A percentile compares a stretch with the other conserved stretches of the same genome.
Conservation (phyloP, 306 rosid species). For the Cucurbita moschata region DNA sequence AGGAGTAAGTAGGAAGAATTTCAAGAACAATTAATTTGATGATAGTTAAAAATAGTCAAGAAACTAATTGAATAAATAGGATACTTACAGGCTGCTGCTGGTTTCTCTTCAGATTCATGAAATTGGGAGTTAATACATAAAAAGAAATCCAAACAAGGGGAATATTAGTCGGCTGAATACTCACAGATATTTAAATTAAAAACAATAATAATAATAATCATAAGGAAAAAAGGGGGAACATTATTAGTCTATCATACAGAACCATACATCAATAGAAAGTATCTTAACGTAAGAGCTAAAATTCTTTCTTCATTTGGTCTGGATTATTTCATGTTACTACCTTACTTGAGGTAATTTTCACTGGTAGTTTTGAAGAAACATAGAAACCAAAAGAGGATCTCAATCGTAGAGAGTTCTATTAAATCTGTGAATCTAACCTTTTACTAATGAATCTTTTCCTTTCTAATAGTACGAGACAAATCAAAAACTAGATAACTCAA, state of each 20-base stretch:
- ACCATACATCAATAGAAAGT: neutral
- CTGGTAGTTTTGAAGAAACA: neutral
- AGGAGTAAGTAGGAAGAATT: neutral
- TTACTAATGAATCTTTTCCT: neutral
- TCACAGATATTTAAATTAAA: too few relatives aligned
- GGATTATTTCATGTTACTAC: neutral
- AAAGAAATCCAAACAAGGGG: constrained; percentile 12
- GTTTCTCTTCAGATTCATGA: constrained; percentile 70
- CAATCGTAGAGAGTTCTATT: neutral
- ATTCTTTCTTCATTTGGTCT: neutral
- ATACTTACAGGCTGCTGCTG: constrained; percentile 80
- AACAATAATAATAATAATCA: too few relatives aligned
- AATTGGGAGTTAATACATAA: constrained; percentile 24
- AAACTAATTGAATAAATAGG: neutral
- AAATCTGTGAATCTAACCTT: neutral
- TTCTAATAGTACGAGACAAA: neutral
- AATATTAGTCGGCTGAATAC: neutral
- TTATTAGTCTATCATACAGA: constrained; percentile 18
- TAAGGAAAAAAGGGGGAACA: constrained; percentile 11
- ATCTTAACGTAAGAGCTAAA: neutral
- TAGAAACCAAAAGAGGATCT: neutral
- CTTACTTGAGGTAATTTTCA: neutral
- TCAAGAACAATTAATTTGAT: neutral
- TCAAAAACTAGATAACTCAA: neutral
- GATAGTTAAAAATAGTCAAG: neutral